Percentiles rank a stretch among this genome's conserved stretches.
phyloP scores from a whole-genome alignment of 2,329 filamentous ascomycete species.

The Xylariomycetidae sp. region DNA sequence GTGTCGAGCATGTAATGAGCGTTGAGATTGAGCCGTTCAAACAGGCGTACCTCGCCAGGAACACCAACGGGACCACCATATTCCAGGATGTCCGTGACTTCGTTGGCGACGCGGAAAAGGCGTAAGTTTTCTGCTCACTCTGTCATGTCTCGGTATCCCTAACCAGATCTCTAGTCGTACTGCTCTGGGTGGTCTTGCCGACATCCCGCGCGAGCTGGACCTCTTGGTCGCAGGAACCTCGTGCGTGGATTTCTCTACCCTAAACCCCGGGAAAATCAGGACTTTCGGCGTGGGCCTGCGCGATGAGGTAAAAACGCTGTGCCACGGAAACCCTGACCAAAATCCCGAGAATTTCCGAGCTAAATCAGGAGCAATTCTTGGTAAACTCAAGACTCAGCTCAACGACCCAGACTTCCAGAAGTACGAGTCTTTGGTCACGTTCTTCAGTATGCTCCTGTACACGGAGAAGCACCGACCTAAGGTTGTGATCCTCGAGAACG shows the following conservation, averaged over 20 bases:
- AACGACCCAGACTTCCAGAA: too few species aligned
- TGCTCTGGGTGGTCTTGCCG: slow-evolving; percentile 54
- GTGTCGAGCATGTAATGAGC: slow-evolving; percentile 51
- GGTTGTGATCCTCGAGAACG: slow-evolving; percentile 69
- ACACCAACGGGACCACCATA: slow-evolving; percentile 44
- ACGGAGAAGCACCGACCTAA: slow-evolving; percentile 48
- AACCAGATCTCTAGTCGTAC: slow-evolving; percentile 39
- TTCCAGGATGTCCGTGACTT: slow-evolving; percentile 57
- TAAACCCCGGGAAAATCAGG: slow-evolving; percentile 48
- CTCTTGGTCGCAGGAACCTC: slow-evolving; percentile 67
- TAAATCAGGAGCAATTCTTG: too few species aligned
- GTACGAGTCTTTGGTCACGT: too few species aligned
- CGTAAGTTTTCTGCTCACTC: slow-evolving; percentile 33
- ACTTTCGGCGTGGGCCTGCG: slow-evolving; percentile 20
- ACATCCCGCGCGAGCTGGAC: slow-evolving; percentile 54
- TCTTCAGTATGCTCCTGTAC: slow-evolving; percentile 55
- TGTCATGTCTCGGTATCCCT: background rate
- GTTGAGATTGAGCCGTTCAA: slow-evolving; percentile 60
- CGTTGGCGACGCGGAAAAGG: slow-evolving; percentile 26
- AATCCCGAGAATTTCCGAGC: too few species aligned
- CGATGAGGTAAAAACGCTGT: too few species aligned
- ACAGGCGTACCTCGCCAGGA: slow-evolving; percentile 58
- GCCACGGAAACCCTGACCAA: background rate
- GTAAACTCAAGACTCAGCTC: too few species aligned
- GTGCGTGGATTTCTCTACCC: slow-evolving; percentile 66